These are phyloP conservation scores for Puccinia polysora DNA, from an alignment of 1,284 basidiomycete species.

Conservation along the genomic window DNA sequence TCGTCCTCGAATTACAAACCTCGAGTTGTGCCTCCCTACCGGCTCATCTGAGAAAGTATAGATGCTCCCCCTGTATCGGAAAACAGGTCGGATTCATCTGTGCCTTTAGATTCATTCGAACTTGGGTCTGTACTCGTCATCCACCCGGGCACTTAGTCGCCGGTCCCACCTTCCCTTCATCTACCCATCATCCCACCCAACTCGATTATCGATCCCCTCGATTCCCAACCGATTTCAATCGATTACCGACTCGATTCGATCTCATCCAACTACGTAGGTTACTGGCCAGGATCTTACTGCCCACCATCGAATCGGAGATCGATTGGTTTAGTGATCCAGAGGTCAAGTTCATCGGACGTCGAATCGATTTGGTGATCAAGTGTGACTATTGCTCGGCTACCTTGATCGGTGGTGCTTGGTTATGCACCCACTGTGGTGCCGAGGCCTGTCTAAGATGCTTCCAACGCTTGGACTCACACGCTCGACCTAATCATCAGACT, in stretches of 20 bases:
- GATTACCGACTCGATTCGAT: background rate
- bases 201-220: conserved; percentile 1
- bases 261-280: background rate
- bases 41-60: background rate
- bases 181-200: conserved; percentile 1
- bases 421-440: conserved; percentile 28
- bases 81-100: conserved; percentile 11
- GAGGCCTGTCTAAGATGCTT: conserved; percentile 40
- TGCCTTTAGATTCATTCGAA: conserved; percentile 23
- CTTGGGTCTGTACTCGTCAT: conserved; percentile 10
- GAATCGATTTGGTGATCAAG: conserved; percentile 20
- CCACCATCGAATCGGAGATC: conserved; percentile 15
- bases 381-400: conserved; percentile 41
- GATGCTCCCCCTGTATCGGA: conserved; percentile 14
- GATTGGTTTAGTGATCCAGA: conserved; percentile 5
- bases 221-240: conserved; percentile 30
- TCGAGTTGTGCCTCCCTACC: background rate
- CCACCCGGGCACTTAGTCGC: conserved; percentile 1
- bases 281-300: conserved; percentile 1
- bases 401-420: conserved; percentile 29
- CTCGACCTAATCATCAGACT: background rate
- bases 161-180: conserved; percentile 7
- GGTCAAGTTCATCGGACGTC: conserved; percentile 27
- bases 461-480: background rate
- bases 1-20: conserved; percentile 15